phyloP scores from a whole-genome alignment of 2,329 filamentous ascomycete species.

The Cryphonectria carpinicola region DNA sequence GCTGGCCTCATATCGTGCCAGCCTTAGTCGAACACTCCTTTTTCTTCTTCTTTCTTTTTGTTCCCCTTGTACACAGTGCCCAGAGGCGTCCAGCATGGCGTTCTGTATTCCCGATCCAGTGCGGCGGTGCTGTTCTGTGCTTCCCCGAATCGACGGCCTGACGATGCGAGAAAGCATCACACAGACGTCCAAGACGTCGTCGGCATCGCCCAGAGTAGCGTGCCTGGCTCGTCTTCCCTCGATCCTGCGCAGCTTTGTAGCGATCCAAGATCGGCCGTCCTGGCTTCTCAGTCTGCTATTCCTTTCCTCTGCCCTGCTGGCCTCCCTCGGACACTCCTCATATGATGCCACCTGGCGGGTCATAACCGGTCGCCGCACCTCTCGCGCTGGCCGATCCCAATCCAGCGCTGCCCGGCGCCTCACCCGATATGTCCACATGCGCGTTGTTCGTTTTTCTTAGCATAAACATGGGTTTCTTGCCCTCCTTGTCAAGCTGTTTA shows the following conservation, averaged over 20 bases:
- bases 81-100: not conserved
- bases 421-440: slow-evolving; percentile 47
- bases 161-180: not conserved
- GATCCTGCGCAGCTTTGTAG: not conserved
- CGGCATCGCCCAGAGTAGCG: not conserved
- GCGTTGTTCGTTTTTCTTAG: slow-evolving; percentile 69
- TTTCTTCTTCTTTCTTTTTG: not conserved
- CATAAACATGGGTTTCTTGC: slow-evolving; percentile 99
- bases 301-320: too few relatives aligned
- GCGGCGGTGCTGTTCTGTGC: not conserved
- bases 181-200: not conserved
- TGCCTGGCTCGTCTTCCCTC: not conserved
- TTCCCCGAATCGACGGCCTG: not conserved
- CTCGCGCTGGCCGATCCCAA: slow-evolving; percentile 47
- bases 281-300: not conserved
- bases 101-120: not conserved
- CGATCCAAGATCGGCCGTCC: not conserved
- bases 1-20: not conserved
- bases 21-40: not conserved
- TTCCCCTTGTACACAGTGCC: not conserved
- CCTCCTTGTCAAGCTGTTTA: slow-evolving; percentile 96
- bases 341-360: slow-evolving; percentile 65
- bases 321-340: slow-evolving; percentile 34
- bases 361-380: slow-evolving; percentile 53
- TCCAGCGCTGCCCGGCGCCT: slow-evolving; percentile 58